These are phyloP conservation scores for Yamadazyma triangularis DNA, from an alignment of 1,139 yeast species.

Conservation along the genomic window DNA sequence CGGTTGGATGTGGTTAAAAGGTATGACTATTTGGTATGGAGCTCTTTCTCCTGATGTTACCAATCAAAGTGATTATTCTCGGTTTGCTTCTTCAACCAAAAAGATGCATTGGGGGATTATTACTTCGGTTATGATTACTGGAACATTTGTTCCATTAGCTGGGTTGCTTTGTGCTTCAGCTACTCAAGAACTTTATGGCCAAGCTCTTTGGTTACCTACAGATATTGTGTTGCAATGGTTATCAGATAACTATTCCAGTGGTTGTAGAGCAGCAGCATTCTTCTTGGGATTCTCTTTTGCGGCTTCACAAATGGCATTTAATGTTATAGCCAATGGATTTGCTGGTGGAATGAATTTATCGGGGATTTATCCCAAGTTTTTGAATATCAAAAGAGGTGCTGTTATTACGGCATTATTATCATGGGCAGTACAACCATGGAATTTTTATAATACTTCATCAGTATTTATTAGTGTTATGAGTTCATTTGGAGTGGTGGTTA, in stretches of 20 bases:
- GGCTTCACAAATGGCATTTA: constrained; percentile 18
- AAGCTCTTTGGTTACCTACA: constrained; percentile 31
- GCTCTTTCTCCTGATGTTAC: constrained; percentile 33
- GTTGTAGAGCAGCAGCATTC: constrained; percentile 29
- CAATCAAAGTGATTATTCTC: constrained; percentile 40
- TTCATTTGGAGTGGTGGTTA: constrained; percentile 11
- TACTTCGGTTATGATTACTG: constrained; percentile 13
- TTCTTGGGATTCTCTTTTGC: constrained; percentile 19
- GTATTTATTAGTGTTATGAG: constrained; percentile 13
- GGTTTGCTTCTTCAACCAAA: constrained; percentile 24
- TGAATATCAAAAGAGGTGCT: constrained; percentile 26
- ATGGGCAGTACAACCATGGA: constrained; percentile 20
- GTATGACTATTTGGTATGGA: constrained; percentile 19
- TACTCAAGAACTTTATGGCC: constrained; percentile 15
- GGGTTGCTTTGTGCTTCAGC: constrained; percentile 27
- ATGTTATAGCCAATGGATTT: constrained; percentile 19
- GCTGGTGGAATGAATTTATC: constrained; percentile 28
- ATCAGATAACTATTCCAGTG: constrained; percentile 16
- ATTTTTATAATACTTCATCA: constrained; percentile 14
- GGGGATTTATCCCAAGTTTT: constrained; percentile 24
- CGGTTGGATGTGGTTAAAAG: constrained; percentile 20
- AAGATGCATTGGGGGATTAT: constrained; percentile 14
- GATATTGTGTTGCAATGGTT: constrained; percentile 24
- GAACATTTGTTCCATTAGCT: constrained; percentile 19
- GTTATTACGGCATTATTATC: constrained; percentile 14